Conservation (phyloP, 257 asterid genomes). For the Rehmannia glutinosa region DNA sequence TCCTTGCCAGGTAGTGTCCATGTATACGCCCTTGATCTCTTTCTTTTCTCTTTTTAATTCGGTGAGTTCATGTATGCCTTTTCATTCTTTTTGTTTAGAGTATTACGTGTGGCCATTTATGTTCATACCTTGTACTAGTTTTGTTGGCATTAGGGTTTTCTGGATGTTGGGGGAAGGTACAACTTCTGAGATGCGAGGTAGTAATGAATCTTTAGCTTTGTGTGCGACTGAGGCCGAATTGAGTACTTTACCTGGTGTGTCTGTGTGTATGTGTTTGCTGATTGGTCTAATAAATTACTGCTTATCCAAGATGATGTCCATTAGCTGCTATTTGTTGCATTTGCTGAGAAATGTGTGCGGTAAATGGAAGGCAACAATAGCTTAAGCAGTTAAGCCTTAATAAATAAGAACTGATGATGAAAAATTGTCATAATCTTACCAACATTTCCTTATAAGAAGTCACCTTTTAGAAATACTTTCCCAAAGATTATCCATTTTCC, state of each 20-base stretch:
- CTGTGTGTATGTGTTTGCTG: neutral
- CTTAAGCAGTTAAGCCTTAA: too few relatives aligned
- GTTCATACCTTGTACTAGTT: too few relatives aligned
- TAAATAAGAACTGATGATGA: too few relatives aligned
- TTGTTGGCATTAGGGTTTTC: slow-evolving; percentile 1
- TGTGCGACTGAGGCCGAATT: neutral
- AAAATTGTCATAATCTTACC: too few relatives aligned
- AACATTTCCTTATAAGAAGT: too few relatives aligned
- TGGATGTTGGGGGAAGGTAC: slow-evolving; percentile 8
- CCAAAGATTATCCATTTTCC: neutral
- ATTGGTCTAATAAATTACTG: too few relatives aligned
- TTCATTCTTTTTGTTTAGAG: neutral
- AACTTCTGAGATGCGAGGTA: neutral
- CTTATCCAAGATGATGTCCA: too few relatives aligned
- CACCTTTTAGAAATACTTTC: neutral
- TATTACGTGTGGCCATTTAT: neutral
- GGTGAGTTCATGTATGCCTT: neutral
- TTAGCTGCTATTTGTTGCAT: neutral
- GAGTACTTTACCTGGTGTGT: neutral
- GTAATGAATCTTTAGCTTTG: neutral
- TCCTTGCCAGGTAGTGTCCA: slow-evolving; percentile 56
- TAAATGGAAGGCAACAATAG: too few relatives aligned
- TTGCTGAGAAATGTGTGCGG: too few relatives aligned
- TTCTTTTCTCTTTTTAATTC: neutral
- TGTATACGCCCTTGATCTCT: neutral